phyloP scores from a whole-genome alignment of 2,329 filamentous ascomycete species.

The Rutstroemia sp. region DNA sequence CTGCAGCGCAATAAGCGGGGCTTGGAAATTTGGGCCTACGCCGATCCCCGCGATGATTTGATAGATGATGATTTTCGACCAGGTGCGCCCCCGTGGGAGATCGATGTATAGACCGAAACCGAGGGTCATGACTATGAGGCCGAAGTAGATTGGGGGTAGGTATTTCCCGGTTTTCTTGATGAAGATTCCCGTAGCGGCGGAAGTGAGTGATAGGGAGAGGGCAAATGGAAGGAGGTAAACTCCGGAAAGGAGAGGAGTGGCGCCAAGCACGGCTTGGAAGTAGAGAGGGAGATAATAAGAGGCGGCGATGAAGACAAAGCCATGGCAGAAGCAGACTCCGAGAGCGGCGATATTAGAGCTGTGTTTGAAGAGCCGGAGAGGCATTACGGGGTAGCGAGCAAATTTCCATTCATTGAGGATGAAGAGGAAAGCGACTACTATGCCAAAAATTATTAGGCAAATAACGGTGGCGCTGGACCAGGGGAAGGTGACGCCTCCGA shows the following conservation, averaged over 20 bases:
- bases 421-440: constrained; percentile 52
- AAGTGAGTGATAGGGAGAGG: constrained; percentile 57
- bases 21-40: constrained; percentile 62
- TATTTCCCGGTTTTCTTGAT: constrained; percentile 62
- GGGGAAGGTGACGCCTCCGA: constrained; percentile 68
- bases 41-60: constrained; percentile 58
- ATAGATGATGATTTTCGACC: constrained; percentile 50
- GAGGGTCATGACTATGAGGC: constrained; percentile 51
- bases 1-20: constrained; percentile 61
- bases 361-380: constrained; percentile 61
- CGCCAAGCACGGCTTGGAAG: constrained; percentile 52
- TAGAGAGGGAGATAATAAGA: constrained; percentile 47
- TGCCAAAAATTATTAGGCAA: constrained; percentile 51
- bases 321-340: constrained; percentile 63
- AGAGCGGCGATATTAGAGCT: constrained; percentile 61
- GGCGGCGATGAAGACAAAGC: constrained; percentile 36
- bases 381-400: constrained; percentile 73
- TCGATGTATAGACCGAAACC: constrained; percentile 59
- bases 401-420: constrained; percentile 64
- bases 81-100: constrained; percentile 46
- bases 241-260: constrained; percentile 59
- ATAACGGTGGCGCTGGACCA: constrained; percentile 34
- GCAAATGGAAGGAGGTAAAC: constrained; percentile 69
- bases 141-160: constrained; percentile 50
- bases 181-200: constrained; percentile 47